A percentile compares a stretch with the other conserved stretches of the same genome.
These are phyloP conservation scores for Capsicum chinense DNA, from an alignment of 257 asterid genomes.

Conservation along the genomic window DNA sequence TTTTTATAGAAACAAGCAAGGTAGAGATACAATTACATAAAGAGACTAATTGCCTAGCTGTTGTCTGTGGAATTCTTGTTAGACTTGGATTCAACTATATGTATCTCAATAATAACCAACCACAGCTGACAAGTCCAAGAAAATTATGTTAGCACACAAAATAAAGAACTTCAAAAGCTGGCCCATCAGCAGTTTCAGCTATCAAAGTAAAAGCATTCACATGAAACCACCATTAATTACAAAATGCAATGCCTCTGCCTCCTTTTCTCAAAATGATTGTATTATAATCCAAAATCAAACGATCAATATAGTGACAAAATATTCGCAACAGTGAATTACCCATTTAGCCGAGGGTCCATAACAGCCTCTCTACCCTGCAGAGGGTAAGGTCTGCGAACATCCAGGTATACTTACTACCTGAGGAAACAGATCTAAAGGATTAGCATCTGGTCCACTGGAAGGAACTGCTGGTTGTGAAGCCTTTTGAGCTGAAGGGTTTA, in stretches of 20 bases:
- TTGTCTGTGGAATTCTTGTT: too few relatives aligned
- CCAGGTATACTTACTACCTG: slow-evolving; percentile 52
- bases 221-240: background rate
- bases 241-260: background rate
- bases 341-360: too few relatives aligned
- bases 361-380: too few relatives aligned
- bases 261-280: background rate
- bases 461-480: slow-evolving; percentile 64
- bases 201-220: background rate
- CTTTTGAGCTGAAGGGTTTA: slow-evolving; percentile 38
- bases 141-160: background rate
- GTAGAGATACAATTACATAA: too few relatives aligned
- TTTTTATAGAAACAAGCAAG: too few relatives aligned
- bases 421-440: slow-evolving; percentile 87
- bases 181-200: slow-evolving; percentile 4
- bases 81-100: too few relatives aligned
- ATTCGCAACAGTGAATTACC: background rate
- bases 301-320: background rate
- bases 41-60: too few relatives aligned
- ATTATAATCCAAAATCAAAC: background rate
- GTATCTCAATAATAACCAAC: too few relatives aligned
- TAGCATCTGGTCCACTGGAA: slow-evolving; percentile 76
- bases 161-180: background rate
- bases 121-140: background rate
- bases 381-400: too few relatives aligned